A percentile compares a stretch with the other conserved stretches of the same genome.
Conservation (phyloP, 2,329 filamentous ascomycete genomes). For the Trichoderma semiorbis region DNA sequence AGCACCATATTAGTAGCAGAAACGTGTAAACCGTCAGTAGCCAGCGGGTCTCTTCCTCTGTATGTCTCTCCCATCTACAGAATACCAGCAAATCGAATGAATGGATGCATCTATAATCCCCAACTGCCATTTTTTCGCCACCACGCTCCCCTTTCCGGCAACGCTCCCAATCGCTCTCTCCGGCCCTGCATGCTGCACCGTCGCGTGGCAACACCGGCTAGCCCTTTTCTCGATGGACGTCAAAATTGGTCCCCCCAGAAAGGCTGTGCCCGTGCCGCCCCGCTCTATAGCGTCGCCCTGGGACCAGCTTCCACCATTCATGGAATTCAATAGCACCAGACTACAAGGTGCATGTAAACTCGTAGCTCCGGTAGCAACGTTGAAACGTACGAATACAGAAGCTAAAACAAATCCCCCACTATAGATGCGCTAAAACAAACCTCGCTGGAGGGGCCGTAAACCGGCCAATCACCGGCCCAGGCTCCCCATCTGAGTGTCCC, state of each 20-base stretch:
- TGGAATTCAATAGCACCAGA: background rate
- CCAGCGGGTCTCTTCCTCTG: background rate
- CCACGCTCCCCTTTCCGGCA: background rate
- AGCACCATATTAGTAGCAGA: background rate
- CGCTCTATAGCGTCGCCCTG: background rate
- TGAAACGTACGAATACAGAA: background rate
- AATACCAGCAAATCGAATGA: background rate
- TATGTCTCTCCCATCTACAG: background rate
- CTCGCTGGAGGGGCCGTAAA: background rate
- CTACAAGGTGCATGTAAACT: background rate
- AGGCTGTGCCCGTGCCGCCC: slow-evolving; percentile 4
- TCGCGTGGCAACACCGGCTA: background rate
- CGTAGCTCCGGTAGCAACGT: background rate
- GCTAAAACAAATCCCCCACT: background rate
- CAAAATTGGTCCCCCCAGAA: background rate
- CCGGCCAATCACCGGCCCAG: background rate
- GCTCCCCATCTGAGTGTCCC: background rate
- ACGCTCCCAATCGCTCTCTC: background rate
- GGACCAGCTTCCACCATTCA: background rate
- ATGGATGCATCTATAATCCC: background rate
- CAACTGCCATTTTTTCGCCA: background rate
- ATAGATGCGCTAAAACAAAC: background rate
- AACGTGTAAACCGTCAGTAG: background rate
- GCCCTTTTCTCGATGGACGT: background rate
- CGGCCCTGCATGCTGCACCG: background rate